Evolutionary conservation across 2,329 filamentous ascomycete species (phyloP).

Genomic region (Apiospora kogelbergensis): DNA sequence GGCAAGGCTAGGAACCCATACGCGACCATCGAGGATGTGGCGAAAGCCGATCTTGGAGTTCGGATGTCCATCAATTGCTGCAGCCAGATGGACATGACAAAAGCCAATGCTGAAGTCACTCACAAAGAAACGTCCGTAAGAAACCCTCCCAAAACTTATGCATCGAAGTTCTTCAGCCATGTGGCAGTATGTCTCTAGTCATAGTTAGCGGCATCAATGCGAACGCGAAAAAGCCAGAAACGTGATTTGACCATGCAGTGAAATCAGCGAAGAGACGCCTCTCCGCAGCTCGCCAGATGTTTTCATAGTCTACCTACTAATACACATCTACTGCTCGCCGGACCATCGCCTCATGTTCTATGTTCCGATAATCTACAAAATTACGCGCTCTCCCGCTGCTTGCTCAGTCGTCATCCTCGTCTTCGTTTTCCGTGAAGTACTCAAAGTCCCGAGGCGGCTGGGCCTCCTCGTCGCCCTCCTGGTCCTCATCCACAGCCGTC

Average conservation of each 20-base stretch:
- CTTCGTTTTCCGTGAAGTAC: constrained; percentile 69
- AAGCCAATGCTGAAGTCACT: background rate
- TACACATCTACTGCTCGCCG: constrained; percentile 1
- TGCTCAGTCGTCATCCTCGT: constrained; percentile 37
- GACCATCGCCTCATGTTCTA: background rate
- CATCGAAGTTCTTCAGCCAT: background rate
- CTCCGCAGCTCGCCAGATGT: background rate
- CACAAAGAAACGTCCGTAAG: background rate
- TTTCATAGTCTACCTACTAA: constrained; percentile 4
- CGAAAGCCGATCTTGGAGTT: background rate
- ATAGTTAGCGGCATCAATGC: too few species aligned
- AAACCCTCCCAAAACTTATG: background rate
- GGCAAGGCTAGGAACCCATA: background rate
- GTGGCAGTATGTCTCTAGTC: too few species aligned
- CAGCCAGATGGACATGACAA: too few species aligned
- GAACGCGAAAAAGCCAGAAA: background rate
- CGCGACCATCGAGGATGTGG: background rate
- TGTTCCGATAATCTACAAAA: constrained; percentile 2
- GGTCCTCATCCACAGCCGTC: constrained; percentile 85
- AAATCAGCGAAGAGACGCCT: background rate
- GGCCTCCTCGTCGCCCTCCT: constrained; percentile 72
- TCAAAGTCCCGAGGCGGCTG: constrained; percentile 71
- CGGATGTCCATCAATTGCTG: too few species aligned
- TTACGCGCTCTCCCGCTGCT: background rate
- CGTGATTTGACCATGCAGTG: background rate